Conservation (phyloP, 352 stramenopile genomes). For the Thalassiosira hispida region DNA sequence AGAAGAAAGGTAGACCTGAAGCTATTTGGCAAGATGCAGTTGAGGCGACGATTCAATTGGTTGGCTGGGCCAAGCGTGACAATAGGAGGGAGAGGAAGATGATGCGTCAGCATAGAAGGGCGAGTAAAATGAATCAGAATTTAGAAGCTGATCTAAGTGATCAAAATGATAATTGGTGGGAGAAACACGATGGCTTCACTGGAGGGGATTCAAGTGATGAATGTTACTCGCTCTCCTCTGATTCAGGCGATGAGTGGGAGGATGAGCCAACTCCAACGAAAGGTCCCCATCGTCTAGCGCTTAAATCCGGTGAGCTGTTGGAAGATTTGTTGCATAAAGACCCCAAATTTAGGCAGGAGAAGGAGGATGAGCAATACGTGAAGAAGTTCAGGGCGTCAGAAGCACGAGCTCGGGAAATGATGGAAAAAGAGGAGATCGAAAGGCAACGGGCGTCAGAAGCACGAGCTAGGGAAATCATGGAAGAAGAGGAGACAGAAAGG, state of each 20-base stretch:
- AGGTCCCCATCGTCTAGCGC: constrained; percentile 2
- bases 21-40: constrained; percentile 40
- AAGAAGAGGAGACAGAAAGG: constrained; percentile 18
- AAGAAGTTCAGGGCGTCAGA: constrained; percentile 20
- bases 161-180: constrained; percentile 6
- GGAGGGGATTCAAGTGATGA: constrained; percentile 38
- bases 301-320: constrained; percentile 25
- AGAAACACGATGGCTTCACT: constrained; percentile 1
- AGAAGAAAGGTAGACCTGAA: neutral
- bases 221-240: constrained; percentile 48
- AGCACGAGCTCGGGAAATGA: neutral
- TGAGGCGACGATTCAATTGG: constrained; percentile 35
- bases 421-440: constrained; percentile 6
- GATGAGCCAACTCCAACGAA: constrained; percentile 1
- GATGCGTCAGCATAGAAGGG: constrained; percentile 6
- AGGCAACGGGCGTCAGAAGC: constrained; percentile 2
- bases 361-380: constrained; percentile 37
- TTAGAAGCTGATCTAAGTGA: neutral
- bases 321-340: constrained; percentile 34
- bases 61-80: constrained; percentile 45
- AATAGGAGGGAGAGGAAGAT: constrained; percentile 15
- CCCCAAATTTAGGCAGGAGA: constrained; percentile 31
- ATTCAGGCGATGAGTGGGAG: constrained; percentile 10
- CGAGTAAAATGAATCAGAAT: neutral
- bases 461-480: neutral